Percentiles rank a stretch among this genome's conserved stretches.
These are phyloP conservation scores for Cylindrotheca closterium DNA, from an alignment of 108 stramenopile species.

Conservation along the genomic window DNA sequence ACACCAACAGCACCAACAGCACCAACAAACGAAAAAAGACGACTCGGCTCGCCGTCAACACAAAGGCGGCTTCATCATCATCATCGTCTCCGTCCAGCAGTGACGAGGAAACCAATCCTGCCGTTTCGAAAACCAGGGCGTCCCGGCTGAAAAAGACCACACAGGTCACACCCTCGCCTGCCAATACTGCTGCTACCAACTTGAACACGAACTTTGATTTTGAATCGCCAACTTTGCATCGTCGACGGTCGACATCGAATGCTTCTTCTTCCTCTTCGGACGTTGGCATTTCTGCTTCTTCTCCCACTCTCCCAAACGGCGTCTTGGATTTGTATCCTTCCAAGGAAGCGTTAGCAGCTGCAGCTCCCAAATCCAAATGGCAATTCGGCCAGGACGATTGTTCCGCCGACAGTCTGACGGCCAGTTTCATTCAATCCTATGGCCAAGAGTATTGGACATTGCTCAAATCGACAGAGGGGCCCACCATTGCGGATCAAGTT, in stretches of 20 bases:
- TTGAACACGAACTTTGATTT: not conserved
- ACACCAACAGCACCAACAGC: too few relatives aligned
- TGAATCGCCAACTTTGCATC: not conserved
- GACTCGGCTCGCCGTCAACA: too few relatives aligned
- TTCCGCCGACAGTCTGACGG: conserved; percentile 18
- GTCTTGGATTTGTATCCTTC: conserved; percentile 35
- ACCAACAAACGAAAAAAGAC: too few relatives aligned
- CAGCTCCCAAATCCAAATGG: not conserved
- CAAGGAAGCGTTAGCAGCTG: not conserved
- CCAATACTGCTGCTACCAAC: not conserved
- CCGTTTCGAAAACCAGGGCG: not conserved
- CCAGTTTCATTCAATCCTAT: conserved; percentile 25
- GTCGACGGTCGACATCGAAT: not conserved
- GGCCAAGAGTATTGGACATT: conserved; percentile 24
- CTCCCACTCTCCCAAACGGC: conserved; percentile 2
- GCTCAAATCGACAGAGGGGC: conserved; percentile 14
- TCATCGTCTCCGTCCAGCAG: not conserved
- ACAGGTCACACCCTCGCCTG: conserved; percentile 24
- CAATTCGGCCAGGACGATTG: conserved; percentile 13
- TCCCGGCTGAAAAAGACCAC: not conserved
- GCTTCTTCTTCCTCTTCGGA: too few relatives aligned
- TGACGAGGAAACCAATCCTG: not conserved
- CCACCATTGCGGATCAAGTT: conserved; percentile 1
- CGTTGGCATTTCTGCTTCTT: too few relatives aligned
- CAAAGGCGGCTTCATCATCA: not conserved